Percentiles rank a stretch among this genome's conserved stretches.
phyloP scores from a whole-genome alignment of 345 rosid genomes.

The Dimocarpus longan region DNA sequence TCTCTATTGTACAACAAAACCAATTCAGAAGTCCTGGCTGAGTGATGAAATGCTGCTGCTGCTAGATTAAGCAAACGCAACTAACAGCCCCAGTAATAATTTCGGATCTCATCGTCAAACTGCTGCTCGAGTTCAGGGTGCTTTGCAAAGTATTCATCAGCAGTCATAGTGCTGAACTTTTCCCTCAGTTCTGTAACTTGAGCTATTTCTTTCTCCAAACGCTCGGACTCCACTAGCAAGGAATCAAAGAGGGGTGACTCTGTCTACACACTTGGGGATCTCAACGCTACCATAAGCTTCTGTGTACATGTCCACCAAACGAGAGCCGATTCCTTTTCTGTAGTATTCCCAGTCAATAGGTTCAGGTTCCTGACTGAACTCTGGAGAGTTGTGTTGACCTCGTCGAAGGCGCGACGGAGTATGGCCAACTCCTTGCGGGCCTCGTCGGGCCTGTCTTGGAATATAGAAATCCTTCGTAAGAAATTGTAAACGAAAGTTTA shows the following conservation, averaged over 20 bases:
- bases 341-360: conserved; percentile 94
- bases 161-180: conserved; percentile 98
- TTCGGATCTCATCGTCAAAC: conserved; percentile 95
- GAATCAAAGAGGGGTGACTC: conserved; percentile 85
- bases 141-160: conserved; percentile 93
- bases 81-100: conserved; percentile 91
- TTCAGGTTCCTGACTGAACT: conserved; percentile 70
- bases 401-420: too few species aligned
- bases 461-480: too few species aligned
- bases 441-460: too few species aligned
- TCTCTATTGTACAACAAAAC: neutral
- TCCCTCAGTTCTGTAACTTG: conserved; percentile 90
- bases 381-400: too few species aligned
- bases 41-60: neutral
- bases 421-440: too few species aligned
- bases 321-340: conserved; percentile 85
- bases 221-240: conserved; percentile 84
- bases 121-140: conserved; percentile 96
- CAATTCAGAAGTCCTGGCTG: conserved; percentile 6
- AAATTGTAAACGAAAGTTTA: too few species aligned
- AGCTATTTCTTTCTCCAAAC: conserved; percentile 78
- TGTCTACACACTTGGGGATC: conserved; percentile 87
- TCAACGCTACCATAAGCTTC: conserved; percentile 84
- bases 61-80: conserved; percentile 17
- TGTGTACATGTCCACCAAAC: conserved; percentile 95